phyloP scores from a whole-genome alignment of 1,284 basidiomycete species.

The Xanthoconium separans region DNA sequence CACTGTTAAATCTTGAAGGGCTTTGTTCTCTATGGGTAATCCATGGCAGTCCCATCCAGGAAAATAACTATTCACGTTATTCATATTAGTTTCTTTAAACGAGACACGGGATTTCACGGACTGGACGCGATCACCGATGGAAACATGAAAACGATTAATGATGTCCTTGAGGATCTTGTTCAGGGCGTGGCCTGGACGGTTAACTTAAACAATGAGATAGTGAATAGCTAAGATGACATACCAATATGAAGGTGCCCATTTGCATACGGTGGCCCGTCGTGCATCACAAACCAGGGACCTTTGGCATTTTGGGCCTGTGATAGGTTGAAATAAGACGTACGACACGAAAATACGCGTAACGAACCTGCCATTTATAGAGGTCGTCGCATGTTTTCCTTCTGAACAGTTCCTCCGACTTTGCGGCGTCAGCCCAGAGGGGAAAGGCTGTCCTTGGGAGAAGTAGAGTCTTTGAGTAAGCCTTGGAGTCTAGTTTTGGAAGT shows the following conservation, averaged over 20 bases:
- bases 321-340: conserved; percentile 5
- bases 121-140: conserved; percentile 80
- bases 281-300: conserved; percentile 78
- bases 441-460: conserved; percentile 84
- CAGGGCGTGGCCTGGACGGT: conserved; percentile 80
- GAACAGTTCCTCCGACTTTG: conserved; percentile 62
- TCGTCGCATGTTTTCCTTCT: conserved; percentile 68
- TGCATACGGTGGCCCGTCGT: conserved; percentile 98
- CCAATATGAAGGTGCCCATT: conserved; percentile 97
- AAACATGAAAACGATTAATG: conserved; percentile 87
- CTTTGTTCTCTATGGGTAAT: conserved; percentile 94
- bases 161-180: conserved; percentile 99
- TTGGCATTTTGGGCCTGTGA: conserved; percentile 61
- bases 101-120: conserved; percentile 39
- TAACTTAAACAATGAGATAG: neutral
- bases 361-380: conserved; percentile 88
- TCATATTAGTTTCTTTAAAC: conserved; percentile 5
- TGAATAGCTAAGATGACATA: conserved; percentile 35
- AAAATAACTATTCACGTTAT: conserved; percentile 61
- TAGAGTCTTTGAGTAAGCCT: conserved; percentile 65
- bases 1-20: conserved; percentile 75
- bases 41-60: conserved; percentile 99
- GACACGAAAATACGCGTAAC: conserved; percentile 18
- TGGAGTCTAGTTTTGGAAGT: conserved; percentile 17
- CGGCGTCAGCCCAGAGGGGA: conserved; percentile 72